Evolutionary conservation across 495 filamentous ascomycete species (phyloP), one percentile per base, ranked within the genome.

Genomic region (Hyaloscypha finlandica): DNA sequence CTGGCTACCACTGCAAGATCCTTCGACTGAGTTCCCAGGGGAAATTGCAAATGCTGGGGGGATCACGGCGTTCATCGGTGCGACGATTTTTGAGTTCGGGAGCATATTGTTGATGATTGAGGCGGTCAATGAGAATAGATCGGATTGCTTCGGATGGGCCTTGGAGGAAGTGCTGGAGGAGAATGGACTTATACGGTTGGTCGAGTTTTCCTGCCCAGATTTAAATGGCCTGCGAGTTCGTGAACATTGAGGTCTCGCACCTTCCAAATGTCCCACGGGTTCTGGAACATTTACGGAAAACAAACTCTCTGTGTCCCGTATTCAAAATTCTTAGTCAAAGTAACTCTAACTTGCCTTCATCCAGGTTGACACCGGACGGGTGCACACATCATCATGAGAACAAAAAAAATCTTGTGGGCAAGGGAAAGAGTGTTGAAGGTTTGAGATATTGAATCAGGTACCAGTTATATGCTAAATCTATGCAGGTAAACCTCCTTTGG

Each of bases 61-160:
- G 12, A 81, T 89, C 9, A 88, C 85, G 0, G 89, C 85, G 5
- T 88, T 91, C 66, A 81, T 91, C 31, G 89, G 90, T n/a, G 86
- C 86, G 1, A 89, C 87, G 0, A 76, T 92, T 4, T 91, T 92
- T 72, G 87, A 89, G 70, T 63, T 90, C 20, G 89, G 89, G 0
- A 86, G 84, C 65, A 74, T 92, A 0, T 72, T 92, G 29, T 75
- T 92, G 16, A 80, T 92, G 70, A 73, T 90, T 4, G 90, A 93
- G 71, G 89, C 89, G 11, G 78, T 91, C 5, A 91, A 92, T 74
- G 87, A 87, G 64, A 87, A 88, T 63, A 76, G 84, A 20, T 77
- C 83, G 0, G 86, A 85, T 14, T 92, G 89, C 73, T 91, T 92
- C 75, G 89, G 89, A 19, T 92, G 88, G 88, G 89, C 90, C 0